Conservation (phyloP, 164 flowering plant species). For the Tetracentron sinense region DNA sequence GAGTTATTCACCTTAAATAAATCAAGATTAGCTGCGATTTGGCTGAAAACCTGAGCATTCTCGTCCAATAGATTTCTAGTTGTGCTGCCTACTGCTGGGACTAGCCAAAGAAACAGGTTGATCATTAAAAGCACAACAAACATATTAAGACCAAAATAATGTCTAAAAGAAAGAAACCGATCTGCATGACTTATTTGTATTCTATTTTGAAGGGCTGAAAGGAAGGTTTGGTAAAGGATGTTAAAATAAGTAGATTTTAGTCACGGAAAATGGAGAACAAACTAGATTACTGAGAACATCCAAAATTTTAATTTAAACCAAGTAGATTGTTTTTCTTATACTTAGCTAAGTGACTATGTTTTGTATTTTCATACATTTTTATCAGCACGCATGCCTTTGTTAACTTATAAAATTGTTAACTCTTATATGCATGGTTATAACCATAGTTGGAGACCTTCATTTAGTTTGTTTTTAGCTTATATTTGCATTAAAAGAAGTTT, state of each 20-base stretch:
- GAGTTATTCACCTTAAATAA: slow-evolving; percentile 40
- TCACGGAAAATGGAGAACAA: too few relatives aligned
- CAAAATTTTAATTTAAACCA: too few relatives aligned
- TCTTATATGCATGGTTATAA: too few relatives aligned
- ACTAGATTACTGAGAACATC: too few relatives aligned
- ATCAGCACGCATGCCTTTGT: too few relatives aligned
- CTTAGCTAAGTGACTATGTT: too few relatives aligned
- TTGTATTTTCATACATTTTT: too few relatives aligned
- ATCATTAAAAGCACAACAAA: slow-evolving; percentile 6
- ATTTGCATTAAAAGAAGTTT: too few relatives aligned
- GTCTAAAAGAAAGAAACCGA: not conserved
- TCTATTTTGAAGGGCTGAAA: not conserved
- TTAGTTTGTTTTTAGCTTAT: too few relatives aligned
- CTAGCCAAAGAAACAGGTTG: slow-evolving; percentile 13
- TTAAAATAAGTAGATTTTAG: not conserved
- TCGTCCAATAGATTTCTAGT: slow-evolving; percentile 68
- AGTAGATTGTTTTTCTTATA: too few relatives aligned
- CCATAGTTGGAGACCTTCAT: too few relatives aligned
- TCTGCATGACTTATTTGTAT: not conserved
- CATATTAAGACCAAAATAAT: slow-evolving; percentile 3
- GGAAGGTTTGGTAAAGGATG: not conserved
- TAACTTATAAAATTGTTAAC: too few relatives aligned
- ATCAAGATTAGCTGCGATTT: slow-evolving; percentile 53
- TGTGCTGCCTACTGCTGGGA: slow-evolving; percentile 44
- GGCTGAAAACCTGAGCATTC: slow-evolving; percentile 58